Evolutionary conservation across 164 flowering plant species (phyloP).

Genomic region (Umbilicus rupestris): DNA sequence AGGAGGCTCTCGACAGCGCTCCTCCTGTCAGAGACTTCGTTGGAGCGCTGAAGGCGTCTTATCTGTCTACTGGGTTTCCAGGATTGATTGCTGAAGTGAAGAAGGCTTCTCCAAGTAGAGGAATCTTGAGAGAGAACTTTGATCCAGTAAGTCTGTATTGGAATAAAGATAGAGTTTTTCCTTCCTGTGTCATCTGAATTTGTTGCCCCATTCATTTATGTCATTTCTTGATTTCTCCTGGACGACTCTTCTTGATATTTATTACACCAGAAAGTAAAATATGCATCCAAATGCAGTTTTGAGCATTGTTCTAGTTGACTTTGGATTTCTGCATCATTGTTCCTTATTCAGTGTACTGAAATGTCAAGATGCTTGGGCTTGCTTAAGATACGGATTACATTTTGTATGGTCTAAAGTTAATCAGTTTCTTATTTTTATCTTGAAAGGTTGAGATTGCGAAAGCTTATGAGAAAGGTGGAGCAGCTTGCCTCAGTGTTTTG

Average conservation of each 20-base stretch:
- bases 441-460: conserved; percentile 79
- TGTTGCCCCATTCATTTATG: not conserved
- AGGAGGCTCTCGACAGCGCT: conserved; percentile 40
- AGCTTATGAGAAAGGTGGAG: conserved; percentile 96
- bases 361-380: no score
- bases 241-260: no score
- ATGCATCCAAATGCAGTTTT: no score
- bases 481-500: conserved; percentile 95
- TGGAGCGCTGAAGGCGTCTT: conserved; percentile 67
- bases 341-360: no score
- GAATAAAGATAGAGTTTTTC: not conserved
- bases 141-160: conserved; percentile 54
- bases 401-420: not conserved
- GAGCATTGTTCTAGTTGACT: no score
- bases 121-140: conserved; percentile 79
- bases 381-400: no score
- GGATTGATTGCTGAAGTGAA: conserved; percentile 97
- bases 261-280: no score
- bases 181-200: not conserved
- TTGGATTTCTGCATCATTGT: no score
- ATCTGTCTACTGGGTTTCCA: conserved; percentile 64
- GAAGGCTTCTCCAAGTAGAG: conserved; percentile 99
- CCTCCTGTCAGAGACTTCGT: conserved; percentile 75
- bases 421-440: conserved; percentile 9
- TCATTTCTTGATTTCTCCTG: no score